These are phyloP conservation scores for Aureobasidium pullulans DNA, from an alignment of 2,329 filamentous ascomycete species.

Conservation along the genomic window DNA sequence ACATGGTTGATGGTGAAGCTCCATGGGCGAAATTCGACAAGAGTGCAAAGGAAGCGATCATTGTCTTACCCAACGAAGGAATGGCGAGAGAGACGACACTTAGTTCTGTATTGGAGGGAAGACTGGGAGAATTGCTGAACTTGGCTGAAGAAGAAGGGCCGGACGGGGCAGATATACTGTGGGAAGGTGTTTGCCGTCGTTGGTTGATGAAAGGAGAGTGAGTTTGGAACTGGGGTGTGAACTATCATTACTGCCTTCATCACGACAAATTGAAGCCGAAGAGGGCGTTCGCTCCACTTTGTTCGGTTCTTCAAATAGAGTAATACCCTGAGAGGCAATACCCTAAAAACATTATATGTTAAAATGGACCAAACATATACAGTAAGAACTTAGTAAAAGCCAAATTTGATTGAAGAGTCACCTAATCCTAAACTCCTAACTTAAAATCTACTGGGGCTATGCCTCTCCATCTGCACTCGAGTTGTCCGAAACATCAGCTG, in stretches of 20 bases:
- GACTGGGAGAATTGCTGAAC: background rate
- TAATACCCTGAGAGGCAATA: no score
- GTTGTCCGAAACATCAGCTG: background rate
- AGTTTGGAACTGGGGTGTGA: background rate
- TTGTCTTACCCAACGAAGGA: background rate
- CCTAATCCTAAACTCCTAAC: no score
- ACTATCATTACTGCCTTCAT: no score
- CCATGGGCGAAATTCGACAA: constrained; percentile 12
- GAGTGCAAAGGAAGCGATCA: background rate
- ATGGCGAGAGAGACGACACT: background rate
- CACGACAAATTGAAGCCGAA: no score
- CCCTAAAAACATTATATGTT: no score
- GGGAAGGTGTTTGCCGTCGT: constrained; percentile 12
- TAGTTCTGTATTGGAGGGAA: background rate
- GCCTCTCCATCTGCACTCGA: background rate
- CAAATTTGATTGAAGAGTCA: no score
- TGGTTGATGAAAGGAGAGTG: constrained; percentile 15
- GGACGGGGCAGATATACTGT: constrained; percentile 7
- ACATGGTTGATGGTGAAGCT: constrained; percentile 9
- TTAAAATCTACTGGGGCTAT: no score
- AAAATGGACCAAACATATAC: no score
- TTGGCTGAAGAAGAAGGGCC: background rate
- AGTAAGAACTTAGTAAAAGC: no score
- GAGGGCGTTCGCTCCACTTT: no score
- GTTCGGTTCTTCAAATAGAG: no score